phyloP scores from a whole-genome alignment of 352 stramenopile species.

The Peronospora belbahrii region DNA sequence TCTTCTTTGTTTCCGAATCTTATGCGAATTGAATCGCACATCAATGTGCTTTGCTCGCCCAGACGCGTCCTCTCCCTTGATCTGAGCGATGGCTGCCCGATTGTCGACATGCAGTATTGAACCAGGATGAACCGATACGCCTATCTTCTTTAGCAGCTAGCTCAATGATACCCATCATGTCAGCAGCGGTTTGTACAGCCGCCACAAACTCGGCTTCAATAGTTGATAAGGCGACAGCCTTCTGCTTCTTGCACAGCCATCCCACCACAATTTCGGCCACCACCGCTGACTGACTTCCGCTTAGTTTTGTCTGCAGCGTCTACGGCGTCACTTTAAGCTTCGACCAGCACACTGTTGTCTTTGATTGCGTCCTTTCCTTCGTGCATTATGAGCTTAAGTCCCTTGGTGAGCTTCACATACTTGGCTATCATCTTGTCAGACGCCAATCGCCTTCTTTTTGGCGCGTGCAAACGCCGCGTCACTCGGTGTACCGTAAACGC shows the following conservation, averaged over 20 bases:
- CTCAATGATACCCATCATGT: slow-evolving; percentile 6
- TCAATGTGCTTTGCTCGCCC: slow-evolving; percentile 7
- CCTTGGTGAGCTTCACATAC: slow-evolving; percentile 19
- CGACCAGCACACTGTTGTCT: background rate
- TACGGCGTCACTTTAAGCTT: slow-evolving; percentile 18
- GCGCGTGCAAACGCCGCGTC: slow-evolving; percentile 11
- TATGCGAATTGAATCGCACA: slow-evolving; percentile 8
- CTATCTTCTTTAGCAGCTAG: slow-evolving; percentile 1
- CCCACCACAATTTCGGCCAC: slow-evolving; percentile 8
- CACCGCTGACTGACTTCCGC: slow-evolving; percentile 18
- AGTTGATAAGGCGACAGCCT: background rate
- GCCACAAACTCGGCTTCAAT: slow-evolving; percentile 3
- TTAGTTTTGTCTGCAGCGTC: slow-evolving; percentile 12
- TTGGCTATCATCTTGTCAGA: slow-evolving; percentile 10
- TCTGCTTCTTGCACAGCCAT: slow-evolving; percentile 21
- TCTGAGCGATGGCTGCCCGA: slow-evolving; percentile 10
- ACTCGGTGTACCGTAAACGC: slow-evolving; percentile 17
- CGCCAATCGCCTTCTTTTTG: slow-evolving; percentile 4
- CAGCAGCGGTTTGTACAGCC: background rate
- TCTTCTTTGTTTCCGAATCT: slow-evolving; percentile 4
- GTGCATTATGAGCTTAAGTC: slow-evolving; percentile 11
- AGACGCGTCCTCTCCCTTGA: slow-evolving; percentile 6
- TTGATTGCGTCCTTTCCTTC: background rate
- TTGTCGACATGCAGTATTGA: slow-evolving; percentile 10
- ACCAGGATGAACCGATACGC: background rate